phyloP scores from a whole-genome alignment of 257 asterid genomes.

The Osmanthus fragrans region DNA sequence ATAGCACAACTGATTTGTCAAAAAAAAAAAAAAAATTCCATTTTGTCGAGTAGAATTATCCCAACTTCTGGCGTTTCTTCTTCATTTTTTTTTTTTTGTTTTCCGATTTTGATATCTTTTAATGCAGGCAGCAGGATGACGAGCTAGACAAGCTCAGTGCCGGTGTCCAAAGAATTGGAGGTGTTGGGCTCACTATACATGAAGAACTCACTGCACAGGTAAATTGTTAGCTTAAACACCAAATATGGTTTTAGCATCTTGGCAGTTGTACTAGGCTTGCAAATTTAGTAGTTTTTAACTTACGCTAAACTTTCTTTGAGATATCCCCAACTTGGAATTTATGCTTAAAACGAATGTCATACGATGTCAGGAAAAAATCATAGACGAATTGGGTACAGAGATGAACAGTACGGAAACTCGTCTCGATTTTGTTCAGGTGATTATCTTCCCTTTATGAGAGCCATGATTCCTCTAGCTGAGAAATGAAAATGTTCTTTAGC shows the following conservation, averaged over 20 bases:
- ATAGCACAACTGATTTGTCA: too few species aligned
- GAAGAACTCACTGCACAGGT: conserved; percentile 95
- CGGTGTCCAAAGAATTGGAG: conserved; percentile 88
- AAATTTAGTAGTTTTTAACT: neutral
- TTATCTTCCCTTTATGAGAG: conserved; percentile 3
- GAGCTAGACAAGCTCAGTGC: conserved; percentile 87
- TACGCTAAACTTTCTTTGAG: neutral
- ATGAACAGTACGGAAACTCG: conserved; percentile 94
- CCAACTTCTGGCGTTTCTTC: too few species aligned
- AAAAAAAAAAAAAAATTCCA: too few species aligned
- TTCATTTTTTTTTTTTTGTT: neutral
- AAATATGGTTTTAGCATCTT: neutral
- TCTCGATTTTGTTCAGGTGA: conserved; percentile 97
- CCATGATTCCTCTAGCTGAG: neutral
- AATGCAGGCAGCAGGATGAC: conserved; percentile 70
- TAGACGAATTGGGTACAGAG: conserved; percentile 76
- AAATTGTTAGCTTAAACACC: conserved; percentile 10
- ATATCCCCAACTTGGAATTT: neutral
- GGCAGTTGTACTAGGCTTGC: neutral
- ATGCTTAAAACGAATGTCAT: neutral
- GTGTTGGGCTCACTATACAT: conserved; percentile 92
- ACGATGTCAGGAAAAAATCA: conserved; percentile 68
- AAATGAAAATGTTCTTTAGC: conserved; percentile 1
- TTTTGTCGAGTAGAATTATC: too few species aligned
- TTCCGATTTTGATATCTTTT: conserved; percentile 10